A percentile compares a stretch with the other conserved stretches of the same genome.
Evolutionary conservation across 2,329 filamentous ascomycete genomes (phyloP).

Genomic region (Fusarium sp.): DNA sequence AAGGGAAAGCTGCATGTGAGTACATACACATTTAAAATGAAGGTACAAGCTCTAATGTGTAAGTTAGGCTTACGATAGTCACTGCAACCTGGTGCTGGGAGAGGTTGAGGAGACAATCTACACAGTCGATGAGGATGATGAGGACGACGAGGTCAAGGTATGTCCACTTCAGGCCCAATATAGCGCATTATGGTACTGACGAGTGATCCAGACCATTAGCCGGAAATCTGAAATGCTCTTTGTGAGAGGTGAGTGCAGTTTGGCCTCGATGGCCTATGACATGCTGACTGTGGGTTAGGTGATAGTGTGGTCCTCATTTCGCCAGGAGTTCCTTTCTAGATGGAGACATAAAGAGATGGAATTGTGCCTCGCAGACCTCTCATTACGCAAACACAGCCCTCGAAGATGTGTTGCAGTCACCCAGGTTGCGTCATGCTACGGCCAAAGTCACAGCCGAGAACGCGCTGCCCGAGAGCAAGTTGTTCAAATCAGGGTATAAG

Average conservation of each 20-base stretch:
- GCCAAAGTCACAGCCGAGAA: slow-evolving; percentile 11
- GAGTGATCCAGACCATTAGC: slow-evolving; percentile 79
- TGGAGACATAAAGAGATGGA: background rate
- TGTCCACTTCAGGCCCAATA: background rate
- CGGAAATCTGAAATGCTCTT: slow-evolving; percentile 99
- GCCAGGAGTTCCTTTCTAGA: slow-evolving; percentile 61
- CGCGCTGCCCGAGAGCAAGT: background rate
- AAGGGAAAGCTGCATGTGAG: slow-evolving; percentile 94
- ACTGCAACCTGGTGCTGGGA: slow-evolving; percentile 96
- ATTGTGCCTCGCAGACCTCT: slow-evolving; percentile 3
- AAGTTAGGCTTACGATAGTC: slow-evolving; percentile 93
- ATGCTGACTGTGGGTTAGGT: slow-evolving; percentile 58
- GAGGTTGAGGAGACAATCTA: slow-evolving; percentile 99
- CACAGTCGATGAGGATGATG: slow-evolving; percentile 90
- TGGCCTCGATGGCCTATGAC: background rate
- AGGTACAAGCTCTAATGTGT: slow-evolving; percentile 9
- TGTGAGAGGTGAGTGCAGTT: slow-evolving; percentile 80
- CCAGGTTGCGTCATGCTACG: background rate
- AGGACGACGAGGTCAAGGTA: slow-evolving; percentile 83
- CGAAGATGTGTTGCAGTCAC: slow-evolving; percentile 2
- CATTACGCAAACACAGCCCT: background rate
- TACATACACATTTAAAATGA: background rate
- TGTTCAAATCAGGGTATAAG: background rate
- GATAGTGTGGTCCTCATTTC: slow-evolving; percentile 81
- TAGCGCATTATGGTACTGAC: slow-evolving; percentile 21